Percentiles rank a stretch among this genome's conserved stretches.
Conservation (phyloP, 805 yeast species). For the Pichia occidentalis region DNA sequence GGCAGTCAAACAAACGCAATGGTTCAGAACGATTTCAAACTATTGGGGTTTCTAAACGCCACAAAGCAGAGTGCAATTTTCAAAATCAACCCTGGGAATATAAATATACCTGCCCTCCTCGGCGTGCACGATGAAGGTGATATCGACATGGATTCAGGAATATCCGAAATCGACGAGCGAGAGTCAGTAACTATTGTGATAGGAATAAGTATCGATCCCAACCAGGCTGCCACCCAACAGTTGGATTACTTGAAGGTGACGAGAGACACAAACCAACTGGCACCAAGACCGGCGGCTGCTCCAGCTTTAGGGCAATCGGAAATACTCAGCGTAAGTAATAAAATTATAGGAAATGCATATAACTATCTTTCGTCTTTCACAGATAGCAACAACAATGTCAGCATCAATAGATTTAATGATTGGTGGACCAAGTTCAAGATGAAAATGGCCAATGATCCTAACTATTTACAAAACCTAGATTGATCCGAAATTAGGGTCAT, state of each 20-base stretch:
- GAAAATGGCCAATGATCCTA: conserved; percentile 73
- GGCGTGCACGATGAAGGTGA: conserved; percentile 30
- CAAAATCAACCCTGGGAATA: conserved; percentile 50
- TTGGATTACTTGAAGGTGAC: conserved; percentile 31
- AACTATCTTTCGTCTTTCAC: conserved; percentile 85
- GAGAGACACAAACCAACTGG: conserved; percentile 13
- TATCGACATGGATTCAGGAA: conserved; percentile 48
- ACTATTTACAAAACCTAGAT: conserved; percentile 50
- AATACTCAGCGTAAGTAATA: conserved; percentile 64
- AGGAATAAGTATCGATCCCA: conserved; percentile 90
- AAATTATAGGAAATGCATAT: conserved; percentile 87
- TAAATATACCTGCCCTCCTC: conserved; percentile 11
- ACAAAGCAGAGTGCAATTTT: conserved; percentile 88
- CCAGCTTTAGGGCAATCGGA: conserved; percentile 20
- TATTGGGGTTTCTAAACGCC: conserved; percentile 56
- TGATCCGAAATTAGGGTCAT: too few species aligned
- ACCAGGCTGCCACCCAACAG: conserved; percentile 54
- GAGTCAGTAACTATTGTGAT: conserved; percentile 32
- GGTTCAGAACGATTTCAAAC: conserved; percentile 42
- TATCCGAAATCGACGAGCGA: conserved; percentile 8
- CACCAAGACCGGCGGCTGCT: conserved; percentile 21
- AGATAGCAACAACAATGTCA: conserved; percentile 72
- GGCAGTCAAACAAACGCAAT: conserved; percentile 3
- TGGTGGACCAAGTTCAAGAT: conserved; percentile 94
- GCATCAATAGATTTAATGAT: conserved; percentile 78